Base-by-base conservation (phyloP, 805 yeast genomes). In the Wickerhamiella kurtzmanii region DNA sequence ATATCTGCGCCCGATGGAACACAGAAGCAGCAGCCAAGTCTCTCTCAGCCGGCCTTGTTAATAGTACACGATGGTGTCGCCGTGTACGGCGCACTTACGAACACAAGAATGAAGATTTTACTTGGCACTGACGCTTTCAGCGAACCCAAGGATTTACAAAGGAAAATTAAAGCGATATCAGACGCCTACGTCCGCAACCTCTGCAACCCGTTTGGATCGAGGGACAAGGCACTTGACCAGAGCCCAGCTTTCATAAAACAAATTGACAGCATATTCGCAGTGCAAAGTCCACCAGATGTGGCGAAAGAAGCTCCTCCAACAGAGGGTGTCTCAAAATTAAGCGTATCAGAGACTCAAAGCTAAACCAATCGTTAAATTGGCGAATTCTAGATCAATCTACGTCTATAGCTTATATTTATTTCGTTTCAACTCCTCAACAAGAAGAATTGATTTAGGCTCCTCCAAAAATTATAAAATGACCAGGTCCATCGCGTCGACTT, bases 51-150 rank as follows among this genome's bases (percentile, higher is more conserved):
- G 37, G 39, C 55, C 41, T 43, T 61, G 37, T 52, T 63, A 35
- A 45, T 64, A 21, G 58, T 61, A 2, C 66, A 63, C 44, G 64
- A 63, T 28, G 65, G 65, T 5, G 53, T 62, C 4, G 66, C 67
- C 1, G 67, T 64, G 2, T 64, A 64, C 40, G 67, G 66, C 4
- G 45, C 57, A 35, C 51, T 63, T 8, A 48, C 64, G 2, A 64
- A 64, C 48, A 64, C 68, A 2, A 54, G 55, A 15, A 55, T 58
- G 17, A 63, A 60, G 45, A 45, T 60, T 13, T 45, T 64, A 6
- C 48, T 64, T 5, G 68, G 66, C 15, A 43, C 56, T 13, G 58
- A 57, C 39, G 59, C 65, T 17, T 54, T 37, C 22, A 36, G 36
- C 15, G 55, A 52, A 16, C 40, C 48, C 2, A 9, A 17, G 8